phyloP scores from a whole-genome alignment of 1,139 yeast genomes.

The Scheffersomyces illinoinensis region DNA sequence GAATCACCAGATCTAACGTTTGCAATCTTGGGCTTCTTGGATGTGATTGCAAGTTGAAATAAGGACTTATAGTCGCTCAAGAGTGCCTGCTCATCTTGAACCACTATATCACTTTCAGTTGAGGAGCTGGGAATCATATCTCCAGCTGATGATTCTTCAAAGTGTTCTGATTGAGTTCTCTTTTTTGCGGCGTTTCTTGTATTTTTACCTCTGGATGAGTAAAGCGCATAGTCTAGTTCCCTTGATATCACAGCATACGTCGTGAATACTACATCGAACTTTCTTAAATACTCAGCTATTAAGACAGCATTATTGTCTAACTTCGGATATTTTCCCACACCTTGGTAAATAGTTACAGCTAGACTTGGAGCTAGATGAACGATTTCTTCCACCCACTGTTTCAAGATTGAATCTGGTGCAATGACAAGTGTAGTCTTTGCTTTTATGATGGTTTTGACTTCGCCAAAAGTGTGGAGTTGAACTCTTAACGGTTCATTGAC shows the following conservation, averaged over 20 bases:
- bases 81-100: conserved; percentile 8
- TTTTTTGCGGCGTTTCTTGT: conserved; percentile 39
- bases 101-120: background rate
- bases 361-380: conserved; percentile 55
- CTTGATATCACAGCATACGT: conserved; percentile 69
- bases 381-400: conserved; percentile 85
- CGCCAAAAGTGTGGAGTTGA: conserved; percentile 34
- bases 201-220: conserved; percentile 59
- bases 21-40: conserved; percentile 31
- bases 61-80: conserved; percentile 26
- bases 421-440: conserved; percentile 76
- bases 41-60: conserved; percentile 29
- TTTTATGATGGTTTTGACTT: conserved; percentile 46
- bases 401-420: conserved; percentile 78
- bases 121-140: background rate
- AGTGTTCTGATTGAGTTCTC: conserved; percentile 9
- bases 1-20: conserved; percentile 21
- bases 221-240: conserved; percentile 82
- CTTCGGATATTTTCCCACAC: conserved; percentile 51
- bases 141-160: conserved; percentile 4
- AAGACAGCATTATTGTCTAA: conserved; percentile 42
- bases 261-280: conserved; percentile 79
- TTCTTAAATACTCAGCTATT: conserved; percentile 47
- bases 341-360: conserved; percentile 62
- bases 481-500: conserved; percentile 38